Conservation (phyloP, 306 rosid species). For the Hylodesmum podocarpum region DNA sequence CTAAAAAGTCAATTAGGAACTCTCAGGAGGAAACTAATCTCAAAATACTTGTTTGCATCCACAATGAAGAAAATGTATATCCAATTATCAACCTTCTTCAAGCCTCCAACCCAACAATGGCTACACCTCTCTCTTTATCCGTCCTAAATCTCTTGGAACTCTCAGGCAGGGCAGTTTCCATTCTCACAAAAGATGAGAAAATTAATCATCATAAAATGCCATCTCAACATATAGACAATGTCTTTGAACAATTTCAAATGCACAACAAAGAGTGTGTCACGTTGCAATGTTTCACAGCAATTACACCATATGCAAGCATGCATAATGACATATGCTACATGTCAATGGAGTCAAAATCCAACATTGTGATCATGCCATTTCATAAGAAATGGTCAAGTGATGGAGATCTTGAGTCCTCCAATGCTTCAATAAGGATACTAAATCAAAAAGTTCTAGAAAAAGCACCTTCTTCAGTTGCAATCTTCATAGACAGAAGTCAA, state of each 20-base stretch:
- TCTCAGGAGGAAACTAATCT: neutral
- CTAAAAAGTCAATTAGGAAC: constrained; percentile 6
- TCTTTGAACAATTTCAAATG: constrained; percentile 12
- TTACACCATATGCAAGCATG: constrained; percentile 25
- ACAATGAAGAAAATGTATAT: constrained; percentile 33
- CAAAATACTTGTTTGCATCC: constrained; percentile 28
- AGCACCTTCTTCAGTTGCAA: constrained; percentile 30
- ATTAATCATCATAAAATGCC: neutral
- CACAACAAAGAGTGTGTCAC: constrained; percentile 13
- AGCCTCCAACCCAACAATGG: constrained; percentile 24
- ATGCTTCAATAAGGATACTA: constrained; percentile 12
- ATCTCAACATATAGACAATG: constrained; percentile 19
- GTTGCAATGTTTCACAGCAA: constrained; percentile 9
- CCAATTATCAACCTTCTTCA: constrained; percentile 36
- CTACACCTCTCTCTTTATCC: constrained; percentile 13
- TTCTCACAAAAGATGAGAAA: neutral
- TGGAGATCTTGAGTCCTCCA: neutral
- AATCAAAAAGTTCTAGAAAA: constrained; percentile 22
- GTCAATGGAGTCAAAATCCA: constrained; percentile 30
- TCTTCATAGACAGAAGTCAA: constrained; percentile 17
- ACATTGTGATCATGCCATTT: constrained; percentile 29
- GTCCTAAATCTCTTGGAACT: constrained; percentile 33
- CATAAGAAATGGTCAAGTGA: constrained; percentile 23
- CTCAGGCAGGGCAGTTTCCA: constrained; percentile 12
- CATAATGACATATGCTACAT: constrained; percentile 34